phyloP scores from a whole-genome alignment of 2,329 filamentous ascomycete species.

The Cadophora gregata region DNA sequence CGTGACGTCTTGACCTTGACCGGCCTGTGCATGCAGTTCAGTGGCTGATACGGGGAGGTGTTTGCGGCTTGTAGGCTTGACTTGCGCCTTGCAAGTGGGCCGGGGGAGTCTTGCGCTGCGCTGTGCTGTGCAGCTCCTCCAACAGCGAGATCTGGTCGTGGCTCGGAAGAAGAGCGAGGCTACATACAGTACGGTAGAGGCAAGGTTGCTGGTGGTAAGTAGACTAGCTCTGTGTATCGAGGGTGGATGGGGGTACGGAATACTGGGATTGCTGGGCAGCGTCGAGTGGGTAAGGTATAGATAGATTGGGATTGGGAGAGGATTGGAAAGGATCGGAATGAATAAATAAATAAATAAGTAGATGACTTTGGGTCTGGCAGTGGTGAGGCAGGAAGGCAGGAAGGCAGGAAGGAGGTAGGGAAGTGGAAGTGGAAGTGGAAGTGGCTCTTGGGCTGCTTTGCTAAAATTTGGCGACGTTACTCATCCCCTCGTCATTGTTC shows the following conservation, averaged over 20 bases:
- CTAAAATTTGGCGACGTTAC: too few relatives aligned
- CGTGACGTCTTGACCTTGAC: constrained; percentile 15
- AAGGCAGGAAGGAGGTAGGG: too few relatives aligned
- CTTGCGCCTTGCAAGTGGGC: background rate
- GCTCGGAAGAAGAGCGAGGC: background rate
- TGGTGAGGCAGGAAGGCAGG: background rate
- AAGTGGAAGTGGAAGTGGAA: too few relatives aligned
- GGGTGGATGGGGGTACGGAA: background rate
- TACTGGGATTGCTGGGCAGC: background rate
- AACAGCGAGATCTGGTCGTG: background rate
- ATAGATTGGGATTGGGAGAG: background rate
- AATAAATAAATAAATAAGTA: too few relatives aligned
- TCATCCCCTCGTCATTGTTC: background rate
- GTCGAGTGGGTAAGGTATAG: too few relatives aligned
- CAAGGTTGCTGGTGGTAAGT: background rate
- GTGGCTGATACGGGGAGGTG: background rate
- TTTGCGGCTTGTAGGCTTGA: background rate
- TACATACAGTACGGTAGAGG: too few relatives aligned
- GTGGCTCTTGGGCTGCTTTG: background rate
- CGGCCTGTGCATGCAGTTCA: background rate
- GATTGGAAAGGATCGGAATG: background rate
- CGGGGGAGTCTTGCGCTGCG: background rate
- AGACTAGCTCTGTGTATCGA: background rate
- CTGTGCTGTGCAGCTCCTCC: background rate
- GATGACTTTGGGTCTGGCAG: background rate